Evolutionary conservation across 768 basidiomycete genomes (phyloP).

Genomic region (Panellus pusillus): DNA sequence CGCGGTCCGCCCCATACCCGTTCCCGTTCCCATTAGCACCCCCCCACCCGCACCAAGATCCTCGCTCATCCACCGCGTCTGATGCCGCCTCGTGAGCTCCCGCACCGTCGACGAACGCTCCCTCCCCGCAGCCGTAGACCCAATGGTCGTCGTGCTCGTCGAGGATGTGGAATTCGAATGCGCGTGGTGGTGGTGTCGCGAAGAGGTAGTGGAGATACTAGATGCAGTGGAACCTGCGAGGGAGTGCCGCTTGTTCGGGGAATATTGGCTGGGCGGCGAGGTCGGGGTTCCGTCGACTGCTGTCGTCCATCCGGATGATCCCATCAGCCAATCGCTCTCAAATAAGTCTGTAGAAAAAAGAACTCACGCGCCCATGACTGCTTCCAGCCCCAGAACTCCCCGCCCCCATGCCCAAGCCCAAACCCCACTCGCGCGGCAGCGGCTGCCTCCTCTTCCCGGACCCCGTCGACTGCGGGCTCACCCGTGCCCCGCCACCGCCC

Average conservation of each 20-base stretch:
- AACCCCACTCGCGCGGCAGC: conserved; percentile 45
- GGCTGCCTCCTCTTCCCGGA: conserved; percentile 35
- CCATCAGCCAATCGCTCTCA: too few species aligned
- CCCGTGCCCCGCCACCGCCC: conserved; percentile 31
- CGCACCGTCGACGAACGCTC: conserved; percentile 48
- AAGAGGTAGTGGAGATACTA: conserved; percentile 18
- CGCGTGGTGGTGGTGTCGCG: conserved; percentile 31
- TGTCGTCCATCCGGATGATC: neutral
- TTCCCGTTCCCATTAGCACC: neutral
- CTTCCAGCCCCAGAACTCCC: neutral
- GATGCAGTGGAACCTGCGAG: conserved; percentile 27
- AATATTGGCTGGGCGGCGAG: conserved; percentile 11
- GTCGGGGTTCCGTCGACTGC: conserved; percentile 17
- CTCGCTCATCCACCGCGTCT: conserved; percentile 55
- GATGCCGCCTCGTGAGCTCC: conserved; percentile 48
- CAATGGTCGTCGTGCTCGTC: conserved; percentile 14
- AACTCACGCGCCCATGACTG: conserved; percentile 15
- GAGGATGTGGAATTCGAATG: conserved; percentile 22
- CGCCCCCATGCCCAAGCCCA: too few species aligned
- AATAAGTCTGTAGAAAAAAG: neutral
- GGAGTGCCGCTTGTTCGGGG: conserved; percentile 22
- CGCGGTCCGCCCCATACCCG: neutral
- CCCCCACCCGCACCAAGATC: conserved; percentile 29
- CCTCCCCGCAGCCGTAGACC: conserved; percentile 7
- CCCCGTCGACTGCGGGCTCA: conserved; percentile 20